Conservation (phyloP, 495 filamentous ascomycete species). For the Trichocladium uniseriatum region DNA sequence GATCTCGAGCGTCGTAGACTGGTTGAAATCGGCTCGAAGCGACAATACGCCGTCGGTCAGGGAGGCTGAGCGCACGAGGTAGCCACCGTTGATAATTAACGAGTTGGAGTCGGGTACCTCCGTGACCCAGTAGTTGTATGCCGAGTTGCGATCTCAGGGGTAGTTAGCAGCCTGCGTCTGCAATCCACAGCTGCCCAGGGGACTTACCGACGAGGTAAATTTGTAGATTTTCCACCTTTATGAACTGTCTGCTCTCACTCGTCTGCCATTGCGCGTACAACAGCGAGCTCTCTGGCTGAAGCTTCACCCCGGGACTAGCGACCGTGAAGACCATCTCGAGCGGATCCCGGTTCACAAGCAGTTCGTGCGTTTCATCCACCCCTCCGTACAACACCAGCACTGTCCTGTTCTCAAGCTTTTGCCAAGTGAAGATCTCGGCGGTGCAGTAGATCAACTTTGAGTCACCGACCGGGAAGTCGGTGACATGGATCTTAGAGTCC, state of each 20-base stretch:
- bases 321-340: constrained; percentile 31
- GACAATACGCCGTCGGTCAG: constrained; percentile 43
- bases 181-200: not conserved
- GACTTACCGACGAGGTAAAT: constrained; percentile 41
- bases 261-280: constrained; percentile 9
- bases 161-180: not conserved
- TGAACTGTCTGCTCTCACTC: constrained; percentile 20
- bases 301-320: constrained; percentile 14
- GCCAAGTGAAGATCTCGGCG: constrained; percentile 62
- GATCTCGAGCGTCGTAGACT: constrained; percentile 52
- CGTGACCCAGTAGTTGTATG: constrained; percentile 67
- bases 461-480: constrained; percentile 61
- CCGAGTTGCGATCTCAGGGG: constrained; percentile 51
- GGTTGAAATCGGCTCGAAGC: constrained; percentile 63
- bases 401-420: constrained; percentile 34
- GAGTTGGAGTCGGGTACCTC: constrained; percentile 34
- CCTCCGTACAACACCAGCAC: constrained; percentile 64
- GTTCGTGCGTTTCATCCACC: constrained; percentile 62
- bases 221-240: constrained; percentile 44
- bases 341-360: constrained; percentile 38
- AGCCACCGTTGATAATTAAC: constrained; percentile 62
- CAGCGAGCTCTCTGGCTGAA: not conserved
- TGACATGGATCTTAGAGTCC: constrained; percentile 65
- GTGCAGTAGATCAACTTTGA: constrained; percentile 62
- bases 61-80: constrained; percentile 59